Conservation (phyloP, 106 monocot species). For the Apostasia shenzhenica region DNA sequence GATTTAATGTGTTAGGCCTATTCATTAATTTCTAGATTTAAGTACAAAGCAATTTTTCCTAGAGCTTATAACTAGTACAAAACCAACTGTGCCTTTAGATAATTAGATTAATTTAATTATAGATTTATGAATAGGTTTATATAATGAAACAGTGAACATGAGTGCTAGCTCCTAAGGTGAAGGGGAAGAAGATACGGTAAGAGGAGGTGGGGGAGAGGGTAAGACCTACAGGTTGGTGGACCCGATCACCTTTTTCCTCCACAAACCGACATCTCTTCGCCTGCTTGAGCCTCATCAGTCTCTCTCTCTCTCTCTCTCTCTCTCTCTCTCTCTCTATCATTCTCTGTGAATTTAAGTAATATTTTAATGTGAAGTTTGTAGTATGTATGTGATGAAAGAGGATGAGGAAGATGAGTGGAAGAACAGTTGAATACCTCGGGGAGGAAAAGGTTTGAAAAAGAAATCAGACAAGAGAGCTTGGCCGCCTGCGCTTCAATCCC, state of each 20-base stretch:
- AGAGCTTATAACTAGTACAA: too few relatives aligned
- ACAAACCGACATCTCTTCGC: conserved; percentile 38
- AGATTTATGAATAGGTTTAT: too few relatives aligned
- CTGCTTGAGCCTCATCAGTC: conserved; percentile 21
- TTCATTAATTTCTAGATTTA: too few relatives aligned
- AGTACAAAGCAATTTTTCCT: too few relatives aligned
- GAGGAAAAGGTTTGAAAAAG: too few relatives aligned
- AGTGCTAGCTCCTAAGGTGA: conserved; percentile 3
- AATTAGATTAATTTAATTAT: too few relatives aligned
- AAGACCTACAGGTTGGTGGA: conserved; percentile 42
- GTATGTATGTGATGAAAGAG: conserved; percentile 6
- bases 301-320: conserved; percentile 4
- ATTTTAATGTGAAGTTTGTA: conserved; percentile 7
- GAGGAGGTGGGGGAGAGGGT: conserved; percentile 14
- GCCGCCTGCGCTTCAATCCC: too few relatives aligned
- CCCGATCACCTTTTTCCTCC: conserved; percentile 25
- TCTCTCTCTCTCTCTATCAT: not conserved
- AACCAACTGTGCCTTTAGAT: too few relatives aligned
- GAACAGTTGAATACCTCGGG: too few relatives aligned
- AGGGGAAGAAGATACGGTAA: conserved; percentile 5
- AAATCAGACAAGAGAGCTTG: too few relatives aligned
- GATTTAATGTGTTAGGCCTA: too few relatives aligned
- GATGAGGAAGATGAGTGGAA: not conserved
- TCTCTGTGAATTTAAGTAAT: not conserved
- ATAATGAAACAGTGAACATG: too few relatives aligned